phyloP scores from a whole-genome alignment of 2,329 filamentous ascomycete species.

The Sclerotinia trifoliorum region DNA sequence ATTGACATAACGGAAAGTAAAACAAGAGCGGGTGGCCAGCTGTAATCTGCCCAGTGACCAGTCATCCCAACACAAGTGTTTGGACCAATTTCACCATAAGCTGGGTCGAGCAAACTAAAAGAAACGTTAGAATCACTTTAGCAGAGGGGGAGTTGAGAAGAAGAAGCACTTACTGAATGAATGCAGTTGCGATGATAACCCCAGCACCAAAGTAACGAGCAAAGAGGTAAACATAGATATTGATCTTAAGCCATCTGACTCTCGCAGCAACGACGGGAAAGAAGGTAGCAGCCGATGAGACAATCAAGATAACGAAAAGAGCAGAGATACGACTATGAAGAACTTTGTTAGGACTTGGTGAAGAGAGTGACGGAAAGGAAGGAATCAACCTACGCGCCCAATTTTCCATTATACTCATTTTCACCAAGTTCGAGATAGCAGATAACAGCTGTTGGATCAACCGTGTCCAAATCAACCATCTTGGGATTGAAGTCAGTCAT shows the following conservation, averaged over 20 bases:
- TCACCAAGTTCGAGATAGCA: slow-evolving; percentile 48
- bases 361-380: background rate
- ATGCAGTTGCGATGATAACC: slow-evolving; percentile 74
- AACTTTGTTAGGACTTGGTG: background rate
- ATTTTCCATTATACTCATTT: slow-evolving; percentile 56
- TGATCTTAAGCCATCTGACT: slow-evolving; percentile 55
- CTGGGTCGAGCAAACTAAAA: slow-evolving; percentile 48
- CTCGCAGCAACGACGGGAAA: slow-evolving; percentile 67
- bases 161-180: slow-evolving; percentile 60
- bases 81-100: slow-evolving; percentile 47
- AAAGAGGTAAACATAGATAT: slow-evolving; percentile 66
- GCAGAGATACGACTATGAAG: slow-evolving; percentile 57
- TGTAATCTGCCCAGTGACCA: slow-evolving; percentile 42
- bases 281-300: slow-evolving; percentile 57
- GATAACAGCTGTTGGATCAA: slow-evolving; percentile 46
- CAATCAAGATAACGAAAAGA: slow-evolving; percentile 71
- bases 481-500: slow-evolving; percentile 25
- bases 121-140: slow-evolving; percentile 11
- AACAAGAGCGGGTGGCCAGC: slow-evolving; percentile 41
- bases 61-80: slow-evolving; percentile 55
- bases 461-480: slow-evolving; percentile 46
- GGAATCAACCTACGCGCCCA: slow-evolving; percentile 49
- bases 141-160: slow-evolving; percentile 25
- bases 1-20: slow-evolving; percentile 56
- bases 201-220: slow-evolving; percentile 69